Conservation (phyloP, 352 stramenopile species). For the Globisporangium mamillatum region DNA sequence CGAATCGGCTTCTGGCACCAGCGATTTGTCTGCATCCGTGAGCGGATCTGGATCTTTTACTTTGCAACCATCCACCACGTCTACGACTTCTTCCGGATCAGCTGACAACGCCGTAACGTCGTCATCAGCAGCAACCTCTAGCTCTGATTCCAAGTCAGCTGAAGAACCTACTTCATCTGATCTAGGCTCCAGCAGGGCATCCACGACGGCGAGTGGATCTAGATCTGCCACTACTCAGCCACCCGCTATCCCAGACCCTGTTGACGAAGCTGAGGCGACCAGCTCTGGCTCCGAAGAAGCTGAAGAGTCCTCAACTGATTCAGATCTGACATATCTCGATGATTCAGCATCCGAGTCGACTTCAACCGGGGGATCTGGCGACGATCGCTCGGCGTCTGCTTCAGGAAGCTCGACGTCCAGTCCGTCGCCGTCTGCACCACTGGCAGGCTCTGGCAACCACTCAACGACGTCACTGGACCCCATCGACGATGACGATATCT, state of each 20-base stretch:
- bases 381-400: background rate
- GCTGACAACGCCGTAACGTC: background rate
- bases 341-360: background rate
- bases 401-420: background rate
- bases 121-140: background rate
- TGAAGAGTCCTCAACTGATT: background rate
- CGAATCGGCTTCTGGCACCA: background rate
- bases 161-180: background rate
- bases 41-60: background rate
- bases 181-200: background rate
- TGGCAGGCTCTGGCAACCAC: background rate
- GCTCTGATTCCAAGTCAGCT: background rate
- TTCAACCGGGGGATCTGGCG: background rate
- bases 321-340: background rate
- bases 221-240: background rate
- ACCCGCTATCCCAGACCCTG: background rate
- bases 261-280: background rate
- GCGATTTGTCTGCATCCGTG: background rate
- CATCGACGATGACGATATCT: constrained; percentile 15
- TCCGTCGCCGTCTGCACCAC: constrained; percentile 2
- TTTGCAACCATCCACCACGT: background rate
- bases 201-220: background rate
- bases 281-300: background rate
- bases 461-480: background rate
- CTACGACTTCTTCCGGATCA: background rate